Base-by-base conservation (phyloP, 306 rosid genomes). In the Arachis hypogaea region DNA sequence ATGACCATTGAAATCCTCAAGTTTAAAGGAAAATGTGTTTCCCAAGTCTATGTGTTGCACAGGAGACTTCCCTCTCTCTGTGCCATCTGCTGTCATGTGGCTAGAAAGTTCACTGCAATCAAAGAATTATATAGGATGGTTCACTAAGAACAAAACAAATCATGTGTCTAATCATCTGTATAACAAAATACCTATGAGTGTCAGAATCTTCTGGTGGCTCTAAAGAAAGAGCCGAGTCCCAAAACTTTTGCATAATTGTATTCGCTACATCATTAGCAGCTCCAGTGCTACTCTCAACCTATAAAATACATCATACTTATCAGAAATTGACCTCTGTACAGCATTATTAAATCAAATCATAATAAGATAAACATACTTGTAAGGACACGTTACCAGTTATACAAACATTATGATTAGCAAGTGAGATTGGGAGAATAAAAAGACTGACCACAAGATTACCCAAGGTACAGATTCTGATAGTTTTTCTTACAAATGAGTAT, bases 241-340 rank as follows among this genome's bases (percentile, higher is more conserved):
- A 94, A 80, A 94, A 94, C 69, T 86, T 92, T 80, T 94, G 97
- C 97, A 94, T 91, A 80, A 92, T 82, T 81, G 95, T 86, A 87
- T 80, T 88, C 81, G 95, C 91, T 83, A 89, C 59, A 80, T 89
- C 97, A 75, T 81, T 89, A 71, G 81, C 97, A 66, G 92, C 72
- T 69, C 92, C 97, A 18, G 95, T 83, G 73, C 90, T 79, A 87
- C 76, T 90, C 60, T 92, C 97, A 62, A 85, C 90, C 97, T 94
- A 72, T 59, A 69, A 62, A 60, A 36, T 33, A 76, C 58, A 72
- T 72, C 58, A 44, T 58, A 28, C 58, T 67, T 4, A 76, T 83
- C 50, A 76, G 77, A 72, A 38, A 51, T 54, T 4, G 57, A 73
- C 56, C 75, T 79, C 60, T 47, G 44, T 50, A 59, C 38, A 40